Evolutionary conservation across 805 yeast genomes (phyloP), one percentile per base, ranked within the genome.

Genomic region (Kluyveromyces nonfermentans): DNA sequence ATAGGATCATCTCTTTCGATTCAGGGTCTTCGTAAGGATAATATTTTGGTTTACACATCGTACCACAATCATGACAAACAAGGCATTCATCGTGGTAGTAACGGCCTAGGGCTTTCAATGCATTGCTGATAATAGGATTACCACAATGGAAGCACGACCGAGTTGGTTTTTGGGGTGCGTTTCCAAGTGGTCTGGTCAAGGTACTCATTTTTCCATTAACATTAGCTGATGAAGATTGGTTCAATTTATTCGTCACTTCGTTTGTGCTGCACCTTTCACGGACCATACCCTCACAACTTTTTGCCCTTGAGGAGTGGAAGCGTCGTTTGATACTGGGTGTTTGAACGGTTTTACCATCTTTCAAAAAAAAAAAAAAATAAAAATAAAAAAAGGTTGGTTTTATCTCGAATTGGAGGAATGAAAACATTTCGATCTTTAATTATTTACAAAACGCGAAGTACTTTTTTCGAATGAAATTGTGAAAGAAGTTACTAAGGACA

Each of bases 21-120:
- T 67, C 66, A 5, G 68, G 60, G 15, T 48, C 46, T 45, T 84
- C 90, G 45, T 73, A 77, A 0, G 97, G 95, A 62, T 93, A 93
- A 58, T 89, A 93, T 60, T 88, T 88, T 16, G 88, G 74, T 14
- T 93, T 80, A 53, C 96, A 86, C 43, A 77, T 82, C 18, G 71
- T 71, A 4, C 82, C 82, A 68, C 99, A 93, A 58, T 85, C 95
- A 52, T 77, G 70, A 60, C 97, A 90, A 5, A 78, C 71, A 63
- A 90, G 89, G 64, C 97, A 90, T 30, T 84, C 82, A 28, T 89
- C 82, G 61, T 90, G 97, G 58, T 76, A 90, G 1, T 85, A 79
- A 40, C 73, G 72, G 28, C 79, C 82, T 54, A 90, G 69, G 0
- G 97, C 97, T 40, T 95, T 74, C 3, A 90, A 93, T 48, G 87